Evolutionary conservation across 208 protist genomes (phyloP).

Genomic region (Acanthamoeba lenticulata): DNA sequence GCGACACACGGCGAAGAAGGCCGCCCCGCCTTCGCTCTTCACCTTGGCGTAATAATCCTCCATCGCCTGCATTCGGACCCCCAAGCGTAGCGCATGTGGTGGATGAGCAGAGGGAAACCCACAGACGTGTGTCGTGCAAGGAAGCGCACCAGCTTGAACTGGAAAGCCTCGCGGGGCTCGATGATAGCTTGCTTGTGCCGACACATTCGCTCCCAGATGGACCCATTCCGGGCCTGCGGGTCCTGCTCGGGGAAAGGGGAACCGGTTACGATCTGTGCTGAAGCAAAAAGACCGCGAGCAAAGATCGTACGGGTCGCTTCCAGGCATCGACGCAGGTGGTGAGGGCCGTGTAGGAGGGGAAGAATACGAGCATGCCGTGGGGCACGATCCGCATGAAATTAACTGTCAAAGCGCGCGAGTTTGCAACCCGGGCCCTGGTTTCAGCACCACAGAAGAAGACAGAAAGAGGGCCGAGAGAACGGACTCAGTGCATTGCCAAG

Average conservation of each 20-base stretch:
- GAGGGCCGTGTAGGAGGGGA: conserved; percentile 90
- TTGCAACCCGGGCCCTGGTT: too few species aligned
- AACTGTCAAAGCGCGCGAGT: too few species aligned
- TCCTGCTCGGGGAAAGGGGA: not conserved
- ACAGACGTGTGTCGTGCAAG: not conserved
- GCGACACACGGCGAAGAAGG: conserved; percentile 95
- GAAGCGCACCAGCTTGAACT: conserved; percentile 41
- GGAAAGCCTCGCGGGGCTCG: conserved; percentile 53
- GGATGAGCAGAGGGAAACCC: not conserved
- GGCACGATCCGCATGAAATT: conserved; percentile 88
- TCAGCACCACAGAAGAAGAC: too few species aligned
- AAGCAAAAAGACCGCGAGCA: conserved; percentile 2
- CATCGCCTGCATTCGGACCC: conserved; percentile 72
- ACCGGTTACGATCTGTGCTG: too few species aligned
- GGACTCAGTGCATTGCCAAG: conserved; percentile 60
- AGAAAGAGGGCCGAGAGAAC: not conserved
- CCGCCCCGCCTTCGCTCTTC: conserved; percentile 85
- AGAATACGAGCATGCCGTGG: conserved; percentile 97
- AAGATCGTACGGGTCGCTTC: conserved; percentile 54
- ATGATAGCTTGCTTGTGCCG: conserved; percentile 70
- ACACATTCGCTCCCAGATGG: conserved; percentile 70
- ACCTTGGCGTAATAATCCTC: conserved; percentile 81
- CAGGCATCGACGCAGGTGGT: conserved; percentile 76
- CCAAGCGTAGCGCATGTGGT: not conserved
- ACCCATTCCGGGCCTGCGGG: not conserved